phyloP scores from a whole-genome alignment of 345 rosid species.

The Syzygium aromaticum region DNA sequence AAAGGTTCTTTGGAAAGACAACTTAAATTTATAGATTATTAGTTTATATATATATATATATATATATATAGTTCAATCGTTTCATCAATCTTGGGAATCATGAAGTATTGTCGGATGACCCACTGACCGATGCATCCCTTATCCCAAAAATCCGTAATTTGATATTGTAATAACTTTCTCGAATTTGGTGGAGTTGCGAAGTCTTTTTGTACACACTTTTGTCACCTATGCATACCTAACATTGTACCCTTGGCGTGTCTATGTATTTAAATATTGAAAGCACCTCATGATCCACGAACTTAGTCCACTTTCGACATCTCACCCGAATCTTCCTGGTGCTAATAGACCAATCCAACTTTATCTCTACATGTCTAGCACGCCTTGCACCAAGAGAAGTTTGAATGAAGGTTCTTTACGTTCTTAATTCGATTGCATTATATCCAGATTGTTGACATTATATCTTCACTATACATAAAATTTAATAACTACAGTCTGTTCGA shows the following conservation, averaged over 20 bases:
- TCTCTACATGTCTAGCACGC: neutral
- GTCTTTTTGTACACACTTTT: neutral
- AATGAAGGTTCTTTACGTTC: neutral
- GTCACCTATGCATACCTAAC: neutral
- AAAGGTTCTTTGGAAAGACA: no score
- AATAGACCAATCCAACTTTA: neutral
- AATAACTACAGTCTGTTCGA: rapidly evolving
- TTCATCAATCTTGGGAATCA: neutral
- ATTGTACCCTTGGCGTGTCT: neutral
- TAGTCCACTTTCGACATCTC: neutral
- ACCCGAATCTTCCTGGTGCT: neutral
- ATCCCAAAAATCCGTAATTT: neutral
- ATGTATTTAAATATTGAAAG: neutral
- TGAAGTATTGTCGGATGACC: neutral
- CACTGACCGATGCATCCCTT: neutral
- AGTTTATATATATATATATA: no score
- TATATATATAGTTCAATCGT: neutral
- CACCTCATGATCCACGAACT: neutral
- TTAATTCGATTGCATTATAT: neutral
- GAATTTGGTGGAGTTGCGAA: neutral
- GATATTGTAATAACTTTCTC: neutral
- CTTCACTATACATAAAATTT: neutral
- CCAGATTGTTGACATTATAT: neutral
- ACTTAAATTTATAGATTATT: no score
- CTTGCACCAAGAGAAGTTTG: neutral